Percentiles rank a stretch among this genome's conserved stretches.
phyloP scores from a whole-genome alignment of 108 stramenopile genomes.

The Fistulifera pelliculosa region DNA sequence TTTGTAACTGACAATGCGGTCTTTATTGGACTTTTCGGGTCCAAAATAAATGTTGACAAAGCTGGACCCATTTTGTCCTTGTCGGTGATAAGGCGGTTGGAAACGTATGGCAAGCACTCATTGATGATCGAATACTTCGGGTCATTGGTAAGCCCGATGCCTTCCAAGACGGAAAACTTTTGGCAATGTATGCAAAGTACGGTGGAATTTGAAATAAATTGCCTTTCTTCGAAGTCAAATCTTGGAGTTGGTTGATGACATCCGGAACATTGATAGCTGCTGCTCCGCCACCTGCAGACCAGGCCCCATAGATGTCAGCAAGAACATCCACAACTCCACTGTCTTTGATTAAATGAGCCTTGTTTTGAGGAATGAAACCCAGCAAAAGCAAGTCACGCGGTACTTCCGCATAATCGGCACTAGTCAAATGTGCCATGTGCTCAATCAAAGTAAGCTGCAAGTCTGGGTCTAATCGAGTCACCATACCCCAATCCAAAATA shows the following conservation, averaged over 20 bases:
- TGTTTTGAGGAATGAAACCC: constrained; percentile 80
- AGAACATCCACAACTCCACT: constrained; percentile 82
- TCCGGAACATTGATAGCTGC: constrained; percentile 85
- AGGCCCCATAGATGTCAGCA: constrained; percentile 82
- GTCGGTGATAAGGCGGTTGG: constrained; percentile 86
- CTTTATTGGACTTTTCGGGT: constrained; percentile 61
- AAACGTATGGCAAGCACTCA: constrained; percentile 91
- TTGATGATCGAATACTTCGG: constrained; percentile 89
- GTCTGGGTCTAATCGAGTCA: constrained; percentile 74
- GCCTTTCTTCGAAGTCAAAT: constrained; percentile 74
- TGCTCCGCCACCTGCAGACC: constrained; percentile 86
- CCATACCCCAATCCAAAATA: constrained; percentile 95
- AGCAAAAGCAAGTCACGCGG: constrained; percentile 82
- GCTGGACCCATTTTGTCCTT: constrained; percentile 79
- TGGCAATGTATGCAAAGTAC: constrained; percentile 90
- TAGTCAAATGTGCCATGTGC: constrained; percentile 92
- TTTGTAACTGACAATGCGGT: constrained; percentile 67
- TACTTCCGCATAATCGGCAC: constrained; percentile 85
- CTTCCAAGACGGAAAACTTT: constrained; percentile 89
- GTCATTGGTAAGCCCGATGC: constrained; percentile 88
- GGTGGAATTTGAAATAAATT: constrained; percentile 51
- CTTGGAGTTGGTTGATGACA: constrained; percentile 72
- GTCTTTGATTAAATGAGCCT: constrained; percentile 70
- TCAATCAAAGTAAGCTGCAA: constrained; percentile 84
- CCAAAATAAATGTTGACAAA: constrained; percentile 88